Evolutionary conservation across 1,139 yeast species (phyloP).

Genomic region (Saccharomyces pastorianus): DNA sequence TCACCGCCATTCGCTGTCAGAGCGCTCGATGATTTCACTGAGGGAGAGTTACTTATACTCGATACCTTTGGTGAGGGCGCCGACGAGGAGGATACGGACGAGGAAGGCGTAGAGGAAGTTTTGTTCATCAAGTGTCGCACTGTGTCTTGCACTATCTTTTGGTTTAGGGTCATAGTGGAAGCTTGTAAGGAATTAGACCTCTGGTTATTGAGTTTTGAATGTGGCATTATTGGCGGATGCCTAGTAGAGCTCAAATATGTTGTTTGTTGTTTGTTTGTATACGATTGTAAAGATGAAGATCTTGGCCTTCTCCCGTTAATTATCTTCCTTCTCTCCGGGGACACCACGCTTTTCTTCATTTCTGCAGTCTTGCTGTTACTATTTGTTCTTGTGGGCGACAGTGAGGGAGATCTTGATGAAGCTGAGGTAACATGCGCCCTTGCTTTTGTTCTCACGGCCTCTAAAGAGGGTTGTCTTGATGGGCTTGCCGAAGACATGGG

Average conservation of each 20-base stretch:
- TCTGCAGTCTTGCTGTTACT: neutral
- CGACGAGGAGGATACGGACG: slow-evolving; percentile 1
- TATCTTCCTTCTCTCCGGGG: slow-evolving; percentile 7
- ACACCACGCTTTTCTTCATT: neutral
- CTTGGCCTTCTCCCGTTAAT: slow-evolving; percentile 18
- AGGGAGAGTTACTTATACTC: neutral
- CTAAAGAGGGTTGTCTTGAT: neutral
- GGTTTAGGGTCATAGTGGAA: slow-evolving; percentile 22
- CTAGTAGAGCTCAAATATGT: neutral
- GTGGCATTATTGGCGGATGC: neutral
- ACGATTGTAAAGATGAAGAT: slow-evolving; percentile 28
- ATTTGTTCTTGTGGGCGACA: neutral
- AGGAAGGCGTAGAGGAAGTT: neutral
- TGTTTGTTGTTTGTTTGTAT: slow-evolving; percentile 3
- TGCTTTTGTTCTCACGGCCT: neutral
- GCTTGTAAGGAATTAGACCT: slow-evolving; percentile 28
- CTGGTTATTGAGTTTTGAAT: slow-evolving; percentile 5
- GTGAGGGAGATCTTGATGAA: neutral
- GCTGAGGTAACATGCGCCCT: neutral
- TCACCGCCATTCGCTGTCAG: neutral
- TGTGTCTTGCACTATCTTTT: slow-evolving; percentile 23
- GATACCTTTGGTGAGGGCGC: slow-evolving; percentile 1
- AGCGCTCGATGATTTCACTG: neutral
- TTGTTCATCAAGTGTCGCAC: slow-evolving; percentile 12
- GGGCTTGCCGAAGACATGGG: slow-evolving; percentile 5